Base-by-base conservation (phyloP, 2,329 filamentous ascomycete species). In the Sclerotinia spermophila region DNA sequence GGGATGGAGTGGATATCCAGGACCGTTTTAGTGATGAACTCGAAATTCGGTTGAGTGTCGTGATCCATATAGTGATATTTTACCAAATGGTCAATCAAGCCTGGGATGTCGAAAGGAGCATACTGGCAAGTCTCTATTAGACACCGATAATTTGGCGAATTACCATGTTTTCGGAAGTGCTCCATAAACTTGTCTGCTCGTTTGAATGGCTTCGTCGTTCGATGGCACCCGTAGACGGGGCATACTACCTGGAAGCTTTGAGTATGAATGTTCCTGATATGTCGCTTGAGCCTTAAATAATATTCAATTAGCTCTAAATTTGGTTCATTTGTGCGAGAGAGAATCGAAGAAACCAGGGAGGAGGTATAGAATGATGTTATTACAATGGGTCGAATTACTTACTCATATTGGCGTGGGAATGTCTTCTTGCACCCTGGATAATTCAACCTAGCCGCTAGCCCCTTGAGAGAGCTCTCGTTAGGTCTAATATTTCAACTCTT, bases 61-160 rank as follows among this genome's bases (percentile, higher is more conserved):
- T n/a, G 0, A 21, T 4, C 33, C 1, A 2, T 2, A 10, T 59
- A 10, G 40, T 59, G 56, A 0, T 7, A 7, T 5, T 4, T 40
- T 1, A 3, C 7, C 2, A 59, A 24, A 59, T 59, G 56, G 40
- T 40, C 13, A 40, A 0, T 27, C 3, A 59, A 59, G 0, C 21
- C 35, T 8, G 6, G 21, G 1, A 59, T 40, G 1, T 59, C 56
- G 17, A 59, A 59, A 0, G 56, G 13, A 0, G 11, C 56, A 1
- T 11, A 59, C 1, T 59, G 35, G 56, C 56, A 59, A 59, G 1
- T 11, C 35, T 59, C 56, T 1, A 40, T 40, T 0, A 59, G 3
- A 10, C 56, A 40, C 15, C 56, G 56, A 19, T 40, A 59, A 40
- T 24, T 59, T 38, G 2, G 55, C 3, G 35, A 40, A 27, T 1